phyloP scores from a whole-genome alignment of 108 stramenopile genomes.

The Chaetoceros tenuissimus region DNA sequence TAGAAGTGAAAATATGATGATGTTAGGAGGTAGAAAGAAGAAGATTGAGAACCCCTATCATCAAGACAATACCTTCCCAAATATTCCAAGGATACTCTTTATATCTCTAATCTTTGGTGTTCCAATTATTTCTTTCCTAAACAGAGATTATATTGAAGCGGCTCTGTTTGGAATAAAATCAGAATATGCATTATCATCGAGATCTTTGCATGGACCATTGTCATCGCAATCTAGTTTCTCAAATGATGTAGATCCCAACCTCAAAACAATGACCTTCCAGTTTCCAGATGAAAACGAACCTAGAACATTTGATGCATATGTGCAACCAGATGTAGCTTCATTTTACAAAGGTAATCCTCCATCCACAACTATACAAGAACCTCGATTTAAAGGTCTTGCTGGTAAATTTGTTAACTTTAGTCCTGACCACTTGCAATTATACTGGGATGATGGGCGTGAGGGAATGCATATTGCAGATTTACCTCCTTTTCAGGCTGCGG shows the following conservation, averaged over 20 bases:
- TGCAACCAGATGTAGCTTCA: slow-evolving; percentile 29
- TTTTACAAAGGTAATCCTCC: slow-evolving; percentile 35
- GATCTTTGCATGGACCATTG: too few relatives aligned
- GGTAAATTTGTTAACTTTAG: slow-evolving; percentile 47
- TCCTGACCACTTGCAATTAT: slow-evolving; percentile 26
- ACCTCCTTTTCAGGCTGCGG: slow-evolving; percentile 21
- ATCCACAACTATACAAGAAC: slow-evolving; percentile 9
- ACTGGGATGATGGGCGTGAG: slow-evolving; percentile 9
- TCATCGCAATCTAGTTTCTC: neutral
- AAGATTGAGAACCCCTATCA: too few relatives aligned
- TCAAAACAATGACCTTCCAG: neutral
- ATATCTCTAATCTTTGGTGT: too few relatives aligned
- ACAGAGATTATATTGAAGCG: too few relatives aligned
- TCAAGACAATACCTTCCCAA: too few relatives aligned
- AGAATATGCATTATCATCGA: too few relatives aligned
- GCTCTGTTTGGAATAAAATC: too few relatives aligned
- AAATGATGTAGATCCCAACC: neutral
- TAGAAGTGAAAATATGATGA: too few relatives aligned
- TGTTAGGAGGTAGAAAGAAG: too few relatives aligned
- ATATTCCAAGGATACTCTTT: too few relatives aligned
- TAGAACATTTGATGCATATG: slow-evolving; percentile 25
- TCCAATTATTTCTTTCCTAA: too few relatives aligned
- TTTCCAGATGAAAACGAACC: slow-evolving; percentile 11
- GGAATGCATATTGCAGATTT: slow-evolving; percentile 7
- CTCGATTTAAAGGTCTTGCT: slow-evolving; percentile 31